Conservation (phyloP, 805 yeast species). For the Candida vaughaniae region DNA sequence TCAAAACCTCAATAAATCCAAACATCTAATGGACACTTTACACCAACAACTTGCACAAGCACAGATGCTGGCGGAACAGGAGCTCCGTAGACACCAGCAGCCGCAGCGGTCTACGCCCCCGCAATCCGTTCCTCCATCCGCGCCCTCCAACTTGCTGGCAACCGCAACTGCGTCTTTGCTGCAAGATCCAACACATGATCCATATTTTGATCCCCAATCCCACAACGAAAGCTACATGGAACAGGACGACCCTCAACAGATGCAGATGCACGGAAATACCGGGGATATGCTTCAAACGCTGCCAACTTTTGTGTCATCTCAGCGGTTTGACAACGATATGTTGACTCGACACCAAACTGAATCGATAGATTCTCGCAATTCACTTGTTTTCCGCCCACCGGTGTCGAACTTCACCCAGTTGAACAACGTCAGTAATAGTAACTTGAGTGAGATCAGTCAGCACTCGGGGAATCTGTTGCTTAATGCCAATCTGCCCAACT, state of each 20-base stretch:
- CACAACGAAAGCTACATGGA: constrained; percentile 39
- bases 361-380: constrained; percentile 33
- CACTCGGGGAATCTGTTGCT: constrained; percentile 18
- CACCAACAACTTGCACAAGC: constrained; percentile 16
- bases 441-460: constrained; percentile 36
- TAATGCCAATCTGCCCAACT: constrained; percentile 11
- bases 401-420: constrained; percentile 34
- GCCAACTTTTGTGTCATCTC: constrained; percentile 18
- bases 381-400: constrained; percentile 39
- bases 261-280: constrained; percentile 1
- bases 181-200: not conserved
- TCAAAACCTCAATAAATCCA: not conserved
- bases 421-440: constrained; percentile 39
- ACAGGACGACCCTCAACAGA: constrained; percentile 25
- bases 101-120: not conserved
- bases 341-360: constrained; percentile 12
- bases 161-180: not conserved
- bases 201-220: not conserved
- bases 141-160: not conserved
- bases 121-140: not conserved
- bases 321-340: constrained; percentile 24
- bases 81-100: constrained; percentile 3
- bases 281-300: constrained; percentile 8
- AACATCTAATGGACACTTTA: constrained; percentile 13
- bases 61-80: constrained; percentile 12